A percentile compares a stretch with the other conserved stretches of the same genome.
phyloP scores from a whole-genome alignment of 208 protist genomes.

The Leishmania major region DNA sequence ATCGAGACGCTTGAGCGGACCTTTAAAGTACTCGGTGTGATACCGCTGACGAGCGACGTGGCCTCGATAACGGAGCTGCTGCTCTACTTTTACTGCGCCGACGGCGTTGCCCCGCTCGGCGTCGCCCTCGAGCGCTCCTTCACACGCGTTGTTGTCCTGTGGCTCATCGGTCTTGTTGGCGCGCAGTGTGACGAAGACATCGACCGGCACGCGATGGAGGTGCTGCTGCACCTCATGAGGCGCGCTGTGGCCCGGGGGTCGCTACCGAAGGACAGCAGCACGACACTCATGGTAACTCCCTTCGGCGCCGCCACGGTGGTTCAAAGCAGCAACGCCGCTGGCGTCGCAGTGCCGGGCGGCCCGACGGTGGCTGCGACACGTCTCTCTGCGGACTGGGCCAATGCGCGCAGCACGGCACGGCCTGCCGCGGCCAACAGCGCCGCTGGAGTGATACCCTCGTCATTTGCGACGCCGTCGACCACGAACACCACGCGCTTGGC shows the following conservation, averaged over 20 bases:
- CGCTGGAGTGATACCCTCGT: background rate
- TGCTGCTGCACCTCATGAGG: slow-evolving; percentile 56
- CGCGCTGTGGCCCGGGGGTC: slow-evolving; percentile 35
- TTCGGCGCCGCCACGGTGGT: slow-evolving; percentile 19
- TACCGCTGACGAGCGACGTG: slow-evolving; percentile 62
- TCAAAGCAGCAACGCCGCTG: slow-evolving; percentile 17
- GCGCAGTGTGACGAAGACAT: slow-evolving; percentile 71
- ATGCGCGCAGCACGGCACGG: background rate
- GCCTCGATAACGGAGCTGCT: slow-evolving; percentile 67
- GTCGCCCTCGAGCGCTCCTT: slow-evolving; percentile 43
- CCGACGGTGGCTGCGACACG: background rate
- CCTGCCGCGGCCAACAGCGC: background rate
- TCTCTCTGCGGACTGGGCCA: slow-evolving; percentile 12
- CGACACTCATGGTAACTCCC: slow-evolving; percentile 20
- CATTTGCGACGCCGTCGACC: background rate
- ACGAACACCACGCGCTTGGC: background rate
- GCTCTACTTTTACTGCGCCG: slow-evolving; percentile 45
- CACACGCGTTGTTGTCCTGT: slow-evolving; percentile 55
- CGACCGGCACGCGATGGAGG: slow-evolving; percentile 60
- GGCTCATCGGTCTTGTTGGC: slow-evolving; percentile 46
- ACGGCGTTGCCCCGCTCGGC: slow-evolving; percentile 17
- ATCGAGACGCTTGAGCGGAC: slow-evolving; percentile 53
- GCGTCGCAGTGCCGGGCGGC: slow-evolving; percentile 10
- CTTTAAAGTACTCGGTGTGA: slow-evolving; percentile 51
- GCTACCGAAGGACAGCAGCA: slow-evolving; percentile 42